Conservation (phyloP, 306 rosid species). For the Erythrophleum fordii region DNA sequence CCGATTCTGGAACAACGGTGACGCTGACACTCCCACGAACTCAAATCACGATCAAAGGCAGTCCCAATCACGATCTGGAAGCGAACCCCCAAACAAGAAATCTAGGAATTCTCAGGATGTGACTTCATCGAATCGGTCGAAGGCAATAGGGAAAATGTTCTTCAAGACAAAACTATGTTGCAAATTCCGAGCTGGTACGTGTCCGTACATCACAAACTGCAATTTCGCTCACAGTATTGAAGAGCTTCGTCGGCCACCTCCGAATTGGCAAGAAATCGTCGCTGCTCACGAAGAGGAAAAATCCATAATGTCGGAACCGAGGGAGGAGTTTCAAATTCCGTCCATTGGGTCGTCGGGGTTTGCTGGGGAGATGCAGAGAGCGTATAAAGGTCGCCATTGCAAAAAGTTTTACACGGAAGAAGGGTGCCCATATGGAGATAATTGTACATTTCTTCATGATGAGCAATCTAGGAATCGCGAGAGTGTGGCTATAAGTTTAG, state of each 20-base stretch:
- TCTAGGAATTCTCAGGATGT: conserved; percentile 76
- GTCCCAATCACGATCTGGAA: conserved; percentile 73
- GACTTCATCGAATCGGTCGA: conserved; percentile 65
- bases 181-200: conserved; percentile 89
- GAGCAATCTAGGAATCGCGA: conserved; percentile 92
- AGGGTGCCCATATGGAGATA: conserved; percentile 98
- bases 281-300: conserved; percentile 93
- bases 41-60: conserved; percentile 72
- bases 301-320: conserved; percentile 56
- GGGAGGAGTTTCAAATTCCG: conserved; percentile 97
- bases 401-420: conserved; percentile 97
- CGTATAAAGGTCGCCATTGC: conserved; percentile 94
- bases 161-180: conserved; percentile 98
- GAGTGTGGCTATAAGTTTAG: conserved; percentile 97
- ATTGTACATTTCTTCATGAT: conserved; percentile 93
- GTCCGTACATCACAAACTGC: conserved; percentile 91
- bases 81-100: conserved; percentile 87
- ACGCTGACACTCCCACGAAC: conserved; percentile 69
- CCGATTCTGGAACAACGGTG: conserved; percentile 70
- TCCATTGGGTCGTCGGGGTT: conserved; percentile 61
- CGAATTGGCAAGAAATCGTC: conserved; percentile 98
- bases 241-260: conserved; percentile 96
- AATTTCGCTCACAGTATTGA: conserved; percentile 97
- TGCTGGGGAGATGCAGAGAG: conserved; percentile 66
- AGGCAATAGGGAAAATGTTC: conserved; percentile 95